A percentile compares a stretch with the other conserved stretches of the same genome.
Evolutionary conservation across 148 eudicot species (phyloP).

Genomic region (Rhododendron griersonianum): DNA sequence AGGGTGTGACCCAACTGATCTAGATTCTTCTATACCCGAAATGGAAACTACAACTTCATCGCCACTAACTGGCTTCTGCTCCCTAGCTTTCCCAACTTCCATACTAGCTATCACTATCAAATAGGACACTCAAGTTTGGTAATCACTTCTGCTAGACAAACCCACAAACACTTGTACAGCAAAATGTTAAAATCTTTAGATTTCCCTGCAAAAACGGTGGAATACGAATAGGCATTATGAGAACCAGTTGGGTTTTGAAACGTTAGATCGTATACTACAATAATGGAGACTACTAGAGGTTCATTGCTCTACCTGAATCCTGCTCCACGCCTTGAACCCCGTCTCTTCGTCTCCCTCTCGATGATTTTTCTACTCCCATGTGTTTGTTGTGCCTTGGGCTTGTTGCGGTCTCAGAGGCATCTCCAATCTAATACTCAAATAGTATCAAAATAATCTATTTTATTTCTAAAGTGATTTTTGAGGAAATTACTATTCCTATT

Average conservation of each 20-base stretch:
- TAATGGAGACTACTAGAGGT: neutral
- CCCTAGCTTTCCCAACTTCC: conserved; percentile 15
- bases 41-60: conserved; percentile 28
- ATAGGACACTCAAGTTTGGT: neutral
- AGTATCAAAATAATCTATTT: too few relatives aligned
- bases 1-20: neutral
- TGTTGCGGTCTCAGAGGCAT: too few relatives aligned
- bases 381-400: too few relatives aligned
- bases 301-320: neutral
- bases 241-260: neutral
- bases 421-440: too few relatives aligned
- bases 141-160: neutral
- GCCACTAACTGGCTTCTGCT: conserved; percentile 6
- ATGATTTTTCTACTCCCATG: too few relatives aligned
- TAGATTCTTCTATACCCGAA: conserved; percentile 21
- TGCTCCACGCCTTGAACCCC: neutral
- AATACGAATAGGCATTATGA: neutral
- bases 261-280: neutral
- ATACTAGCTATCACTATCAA: conserved; percentile 13
- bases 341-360: neutral
- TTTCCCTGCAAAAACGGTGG: neutral
- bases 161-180: neutral
- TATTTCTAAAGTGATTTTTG: too few relatives aligned
- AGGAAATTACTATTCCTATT: too few relatives aligned
- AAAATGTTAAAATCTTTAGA: neutral